Evolutionary conservation across 352 stramenopile genomes (phyloP), one percentile per base, ranked within the genome.

Genomic region (Pythium rishiriense): DNA sequence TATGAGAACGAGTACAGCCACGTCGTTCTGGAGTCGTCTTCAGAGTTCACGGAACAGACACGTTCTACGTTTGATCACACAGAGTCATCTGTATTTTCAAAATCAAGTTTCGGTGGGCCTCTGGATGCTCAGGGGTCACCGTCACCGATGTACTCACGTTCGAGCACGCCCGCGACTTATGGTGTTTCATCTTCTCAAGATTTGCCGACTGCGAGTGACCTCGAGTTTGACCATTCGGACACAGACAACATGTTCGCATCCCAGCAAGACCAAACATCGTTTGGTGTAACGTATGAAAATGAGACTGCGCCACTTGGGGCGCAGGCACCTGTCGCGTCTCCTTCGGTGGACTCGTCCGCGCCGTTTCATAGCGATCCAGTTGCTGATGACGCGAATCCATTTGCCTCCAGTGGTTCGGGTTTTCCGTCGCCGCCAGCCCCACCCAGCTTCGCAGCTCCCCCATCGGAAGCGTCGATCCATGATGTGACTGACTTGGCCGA

Each of bases 301-400:
- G 35, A 58, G 25, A 15, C 14, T 24, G 3, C 35, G 19, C 49
- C 49, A 22, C 22, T 11, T 2, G 29, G 29, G 14, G 14, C 19
- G 8, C 19, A 28, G 22, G 1, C 19, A 15, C 2, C 45, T 35
- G 4, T 35, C 15, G 10, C 45, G 11, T 15, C 49, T 25, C 29
- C 22, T 28, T 15, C 29, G 25, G 24, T 64, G n/a, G 31, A 55
- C 17, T 11, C n/a, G 24, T 42, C 62, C 10, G 31, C 9, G 2
- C 28, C 55, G 21, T 65, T 58, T 25, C 48, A 42, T 9, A 54
- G 21, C 35, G 31, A 26, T 46, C 43, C 54, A 45, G 35, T 52
- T 48, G 53, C 67, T 60, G 70, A 68, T 25, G 70, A 69, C 25
- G 68, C 63, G 12, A 85, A 84, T 31, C 77, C 79, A 25, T 90